Evolutionary conservation across 2,329 filamentous ascomycete genomes (phyloP).

Genomic region (Ophiocordyceps camponoti-floridani): DNA sequence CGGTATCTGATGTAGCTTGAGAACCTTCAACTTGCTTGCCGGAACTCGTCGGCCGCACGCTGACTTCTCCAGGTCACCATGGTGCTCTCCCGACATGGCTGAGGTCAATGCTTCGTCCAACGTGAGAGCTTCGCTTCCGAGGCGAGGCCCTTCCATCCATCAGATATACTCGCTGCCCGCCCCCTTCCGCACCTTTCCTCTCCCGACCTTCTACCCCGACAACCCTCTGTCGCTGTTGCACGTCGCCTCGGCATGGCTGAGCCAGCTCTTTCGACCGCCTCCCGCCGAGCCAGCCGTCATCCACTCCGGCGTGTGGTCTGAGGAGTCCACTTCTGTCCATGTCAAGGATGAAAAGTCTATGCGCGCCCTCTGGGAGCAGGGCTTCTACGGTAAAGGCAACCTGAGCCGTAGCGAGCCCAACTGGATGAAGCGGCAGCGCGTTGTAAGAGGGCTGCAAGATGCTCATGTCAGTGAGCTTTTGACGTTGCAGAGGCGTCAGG

Average conservation of each 20-base stretch:
- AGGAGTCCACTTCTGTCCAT: constrained; percentile 66
- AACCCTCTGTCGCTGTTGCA: constrained; percentile 82
- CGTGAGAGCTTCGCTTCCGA: constrained; percentile 5
- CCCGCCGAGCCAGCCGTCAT: constrained; percentile 43
- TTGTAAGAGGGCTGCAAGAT: constrained; percentile 44
- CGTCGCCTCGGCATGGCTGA: constrained; percentile 59
- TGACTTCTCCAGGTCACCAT: constrained; percentile 18
- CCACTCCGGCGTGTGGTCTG: constrained; percentile 65
- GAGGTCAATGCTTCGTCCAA: constrained; percentile 12
- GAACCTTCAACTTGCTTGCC: constrained; percentile 3
- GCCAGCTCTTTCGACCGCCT: constrained; percentile 51
- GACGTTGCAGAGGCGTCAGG: constrained; percentile 59
- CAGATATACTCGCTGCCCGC: constrained; percentile 68
- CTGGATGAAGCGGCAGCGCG: constrained; percentile 74
- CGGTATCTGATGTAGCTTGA: constrained; percentile 65
- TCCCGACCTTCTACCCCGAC: constrained; percentile 77
- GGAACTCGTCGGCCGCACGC: not conserved
- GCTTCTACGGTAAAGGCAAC: constrained; percentile 90
- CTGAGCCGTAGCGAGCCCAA: constrained; percentile 88
- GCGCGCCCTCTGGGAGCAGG: constrained; percentile 80
- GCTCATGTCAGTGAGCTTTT: constrained; percentile 63
- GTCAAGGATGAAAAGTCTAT: constrained; percentile 61
- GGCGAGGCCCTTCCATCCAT: constrained; percentile 30
- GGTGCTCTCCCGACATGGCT: constrained; percentile 24
- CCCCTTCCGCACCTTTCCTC: constrained; percentile 64